phyloP scores from a whole-genome alignment of 192 early-diverging fungal genomes.

The Chytriomyces confervae region DNA sequence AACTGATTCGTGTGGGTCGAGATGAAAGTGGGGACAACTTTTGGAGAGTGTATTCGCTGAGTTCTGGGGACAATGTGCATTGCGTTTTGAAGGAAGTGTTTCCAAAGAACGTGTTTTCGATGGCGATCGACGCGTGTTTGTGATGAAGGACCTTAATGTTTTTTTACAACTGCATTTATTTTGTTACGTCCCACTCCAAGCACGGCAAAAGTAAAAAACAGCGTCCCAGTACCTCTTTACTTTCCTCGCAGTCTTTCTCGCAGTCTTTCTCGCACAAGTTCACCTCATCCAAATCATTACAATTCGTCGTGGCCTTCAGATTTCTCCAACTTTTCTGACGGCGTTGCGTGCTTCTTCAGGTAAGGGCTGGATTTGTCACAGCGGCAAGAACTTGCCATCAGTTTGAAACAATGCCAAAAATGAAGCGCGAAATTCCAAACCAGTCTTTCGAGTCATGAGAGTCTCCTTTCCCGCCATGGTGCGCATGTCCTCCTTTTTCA shows the following conservation, averaged over 20 bases:
- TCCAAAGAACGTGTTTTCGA: conserved; percentile 40
- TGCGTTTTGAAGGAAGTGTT: conserved; percentile 50
- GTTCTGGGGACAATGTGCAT: conserved; percentile 25
- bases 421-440: not conserved
- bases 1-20: conserved; percentile 40
- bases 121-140: not conserved
- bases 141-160: not conserved
- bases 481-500: conserved; percentile 11
- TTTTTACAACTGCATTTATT: not conserved
- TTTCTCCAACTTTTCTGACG: not conserved
- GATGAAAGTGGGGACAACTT: conserved; percentile 12
- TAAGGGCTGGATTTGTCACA: not conserved
- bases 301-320: not conserved
- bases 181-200: not conserved
- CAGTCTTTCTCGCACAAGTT: no score
- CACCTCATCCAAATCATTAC: not conserved
- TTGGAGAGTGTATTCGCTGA: conserved; percentile 46
- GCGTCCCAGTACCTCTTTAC: not conserved
- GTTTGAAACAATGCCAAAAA: no score
- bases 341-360: not conserved
- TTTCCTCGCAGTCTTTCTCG: no score
- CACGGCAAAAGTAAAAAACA: not conserved
- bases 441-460: conserved; percentile 14
- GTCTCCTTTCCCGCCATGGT: conserved; percentile 13
- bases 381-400: not conserved